Percentiles rank a stretch among this genome's conserved stretches.
Evolutionary conservation across 2,329 filamentous ascomycete species (phyloP).

Genomic region (Colletotrichum ledebouriae): DNA sequence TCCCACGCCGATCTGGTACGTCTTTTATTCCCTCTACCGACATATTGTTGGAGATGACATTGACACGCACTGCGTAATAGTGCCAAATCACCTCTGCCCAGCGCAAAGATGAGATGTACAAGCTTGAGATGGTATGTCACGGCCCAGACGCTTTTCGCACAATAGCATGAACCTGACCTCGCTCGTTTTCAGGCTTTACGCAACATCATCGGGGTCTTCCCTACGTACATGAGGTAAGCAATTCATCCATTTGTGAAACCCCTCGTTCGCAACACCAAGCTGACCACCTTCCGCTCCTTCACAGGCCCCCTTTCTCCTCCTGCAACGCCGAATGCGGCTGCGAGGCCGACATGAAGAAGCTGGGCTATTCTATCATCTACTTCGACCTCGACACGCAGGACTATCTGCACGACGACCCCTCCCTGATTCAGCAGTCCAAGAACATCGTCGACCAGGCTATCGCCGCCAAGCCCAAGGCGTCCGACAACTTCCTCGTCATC

Average conservation of each 20-base stretch:
- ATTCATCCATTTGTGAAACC: neutral
- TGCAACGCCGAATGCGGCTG: constrained; percentile 48
- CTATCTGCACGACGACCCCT: constrained; percentile 50
- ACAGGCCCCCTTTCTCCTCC: constrained; percentile 57
- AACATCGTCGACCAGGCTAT: constrained; percentile 53
- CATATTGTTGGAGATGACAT: constrained; percentile 21
- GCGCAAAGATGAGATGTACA: constrained; percentile 53
- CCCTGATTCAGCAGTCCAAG: constrained; percentile 52
- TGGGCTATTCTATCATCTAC: constrained; percentile 55
- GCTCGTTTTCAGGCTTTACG: constrained; percentile 61
- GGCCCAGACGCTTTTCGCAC: too few species aligned
- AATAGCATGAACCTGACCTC: constrained; percentile 55
- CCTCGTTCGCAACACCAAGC: neutral
- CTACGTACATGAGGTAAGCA: constrained; percentile 62
- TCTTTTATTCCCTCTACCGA: neutral
- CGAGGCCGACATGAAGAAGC: constrained; percentile 44
- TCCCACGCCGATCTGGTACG: constrained; percentile 58
- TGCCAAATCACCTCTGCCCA: constrained; percentile 49
- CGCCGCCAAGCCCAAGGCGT: constrained; percentile 47
- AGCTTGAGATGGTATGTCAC: constrained; percentile 38
- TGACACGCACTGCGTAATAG: constrained; percentile 52
- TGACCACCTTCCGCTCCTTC: neutral
- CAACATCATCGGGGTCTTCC: constrained; percentile 67
- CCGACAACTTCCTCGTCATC: constrained; percentile 44
- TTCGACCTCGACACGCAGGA: constrained; percentile 55